Percentiles rank a stretch among this genome's conserved stretches.
These are phyloP conservation scores for Gastrolobium villosum DNA, from an alignment of 306 rosid species.

Conservation along the genomic window DNA sequence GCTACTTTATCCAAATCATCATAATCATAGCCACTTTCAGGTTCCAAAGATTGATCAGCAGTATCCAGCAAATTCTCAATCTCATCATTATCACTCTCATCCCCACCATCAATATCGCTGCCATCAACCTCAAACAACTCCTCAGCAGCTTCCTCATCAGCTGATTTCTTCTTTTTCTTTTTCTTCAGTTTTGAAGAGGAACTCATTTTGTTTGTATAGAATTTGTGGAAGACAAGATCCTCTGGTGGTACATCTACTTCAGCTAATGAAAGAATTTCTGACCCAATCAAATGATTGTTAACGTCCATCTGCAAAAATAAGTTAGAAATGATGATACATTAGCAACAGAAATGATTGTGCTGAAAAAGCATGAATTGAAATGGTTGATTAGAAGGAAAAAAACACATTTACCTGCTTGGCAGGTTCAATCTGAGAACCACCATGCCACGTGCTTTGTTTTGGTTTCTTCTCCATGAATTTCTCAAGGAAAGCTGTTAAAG, in stretches of 20 bases:
- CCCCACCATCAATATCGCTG: constrained; percentile 65
- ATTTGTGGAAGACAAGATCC: constrained; percentile 95
- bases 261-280: constrained; percentile 80
- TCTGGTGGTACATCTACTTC: constrained; percentile 94
- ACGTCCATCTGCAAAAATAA: constrained; percentile 76
- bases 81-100: constrained; percentile 93
- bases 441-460: constrained; percentile 88
- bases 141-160: constrained; percentile 75
- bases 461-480: constrained; percentile 99
- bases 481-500: constrained; percentile 89
- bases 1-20: constrained; percentile 86
- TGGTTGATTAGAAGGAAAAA: not conserved
- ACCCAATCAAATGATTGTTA: constrained; percentile 74
- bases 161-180: constrained; percentile 70
- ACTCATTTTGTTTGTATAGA: constrained; percentile 80
- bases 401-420: constrained; percentile 71
- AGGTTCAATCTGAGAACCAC: constrained; percentile 97
- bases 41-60: constrained; percentile 57
- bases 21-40: constrained; percentile 75
- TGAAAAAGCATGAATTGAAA: constrained; percentile 13
- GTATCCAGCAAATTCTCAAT: constrained; percentile 83
- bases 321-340: not conserved
- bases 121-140: constrained; percentile 67
- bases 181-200: constrained; percentile 76
- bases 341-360: constrained; percentile 21